Evolutionary conservation across 129 eudicot species (phyloP).

Genomic region (Apium graveolens): DNA sequence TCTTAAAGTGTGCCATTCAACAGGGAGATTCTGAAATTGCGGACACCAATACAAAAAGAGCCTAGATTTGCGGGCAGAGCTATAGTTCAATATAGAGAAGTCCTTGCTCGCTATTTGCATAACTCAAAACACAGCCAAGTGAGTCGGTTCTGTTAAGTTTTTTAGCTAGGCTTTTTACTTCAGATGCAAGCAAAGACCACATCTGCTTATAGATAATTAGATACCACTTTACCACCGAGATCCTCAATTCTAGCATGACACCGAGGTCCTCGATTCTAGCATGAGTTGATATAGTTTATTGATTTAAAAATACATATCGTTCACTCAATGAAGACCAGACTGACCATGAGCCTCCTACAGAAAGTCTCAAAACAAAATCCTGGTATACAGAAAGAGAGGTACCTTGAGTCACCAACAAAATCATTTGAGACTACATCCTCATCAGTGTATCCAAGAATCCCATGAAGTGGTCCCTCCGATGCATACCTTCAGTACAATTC

Average conservation of each 20-base stretch:
- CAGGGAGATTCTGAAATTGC: too few species aligned
- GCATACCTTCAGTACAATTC: constrained; percentile 50
- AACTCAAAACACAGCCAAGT: neutral
- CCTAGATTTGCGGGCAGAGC: neutral
- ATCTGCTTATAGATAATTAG: neutral
- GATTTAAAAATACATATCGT: neutral
- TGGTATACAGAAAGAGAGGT: neutral
- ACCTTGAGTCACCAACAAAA: constrained; percentile 92
- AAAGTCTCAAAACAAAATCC: neutral
- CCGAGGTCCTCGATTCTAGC: neutral
- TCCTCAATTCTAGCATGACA: neutral
- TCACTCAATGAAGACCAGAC: neutral
- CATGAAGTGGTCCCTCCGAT: constrained; percentile 75
- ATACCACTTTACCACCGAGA: neutral
- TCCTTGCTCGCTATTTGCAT: neutral
- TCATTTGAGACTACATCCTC: constrained; percentile 98
- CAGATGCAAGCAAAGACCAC: neutral
- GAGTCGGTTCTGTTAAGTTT: neutral
- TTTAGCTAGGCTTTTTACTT: neutral
- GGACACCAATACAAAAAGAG: neutral
- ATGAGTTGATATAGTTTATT: neutral
- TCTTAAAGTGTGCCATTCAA: neutral
- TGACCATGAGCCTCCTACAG: neutral
- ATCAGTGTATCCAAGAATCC: constrained; percentile 94
- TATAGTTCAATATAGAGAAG: neutral